Percentiles rank a stretch among this genome's conserved stretches.
Evolutionary conservation across 352 stramenopile genomes (phyloP).

Genomic region (Pythium coloratum): DNA sequence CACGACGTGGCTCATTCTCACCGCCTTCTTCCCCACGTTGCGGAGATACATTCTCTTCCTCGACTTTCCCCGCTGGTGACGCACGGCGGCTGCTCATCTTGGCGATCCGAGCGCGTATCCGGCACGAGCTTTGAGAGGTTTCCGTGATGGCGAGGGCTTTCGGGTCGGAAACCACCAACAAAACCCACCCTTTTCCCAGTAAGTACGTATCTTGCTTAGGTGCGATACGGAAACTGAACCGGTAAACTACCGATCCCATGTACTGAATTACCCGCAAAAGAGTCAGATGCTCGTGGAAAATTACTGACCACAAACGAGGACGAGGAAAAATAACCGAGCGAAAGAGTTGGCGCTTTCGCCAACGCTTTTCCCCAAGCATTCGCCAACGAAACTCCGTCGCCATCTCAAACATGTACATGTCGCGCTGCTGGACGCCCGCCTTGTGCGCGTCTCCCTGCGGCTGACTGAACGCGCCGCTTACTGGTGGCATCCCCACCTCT

Average conservation of each 20-base stretch:
- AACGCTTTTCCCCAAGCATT: neutral
- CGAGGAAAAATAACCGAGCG: neutral
- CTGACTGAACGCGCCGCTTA: neutral
- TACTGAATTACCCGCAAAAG: neutral
- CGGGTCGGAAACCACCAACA: slow-evolving; percentile 2
- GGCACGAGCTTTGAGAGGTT: slow-evolving; percentile 5
- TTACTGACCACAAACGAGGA: neutral
- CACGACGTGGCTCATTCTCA: neutral
- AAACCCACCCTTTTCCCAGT: slow-evolving; percentile 9
- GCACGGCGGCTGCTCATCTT: slow-evolving; percentile 8
- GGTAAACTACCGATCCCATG: neutral
- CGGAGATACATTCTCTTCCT: neutral
- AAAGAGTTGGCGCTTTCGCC: neutral
- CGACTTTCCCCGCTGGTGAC: neutral
- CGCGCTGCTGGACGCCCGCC: neutral
- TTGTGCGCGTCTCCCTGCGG: neutral
- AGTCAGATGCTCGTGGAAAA: neutral
- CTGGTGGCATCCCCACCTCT: neutral
- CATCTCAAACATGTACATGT: slow-evolving; percentile 4
- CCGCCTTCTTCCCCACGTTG: neutral
- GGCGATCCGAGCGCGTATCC: slow-evolving; percentile 2
- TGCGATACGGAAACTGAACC: slow-evolving; percentile 1
- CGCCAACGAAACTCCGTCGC: neutral
- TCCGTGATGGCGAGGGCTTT: slow-evolving; percentile 6
- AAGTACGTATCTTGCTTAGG: slow-evolving; percentile 12